Evolutionary conservation across 163 green algal genomes (phyloP).

Genomic region (Coccomyxa subellipsoidea): DNA sequence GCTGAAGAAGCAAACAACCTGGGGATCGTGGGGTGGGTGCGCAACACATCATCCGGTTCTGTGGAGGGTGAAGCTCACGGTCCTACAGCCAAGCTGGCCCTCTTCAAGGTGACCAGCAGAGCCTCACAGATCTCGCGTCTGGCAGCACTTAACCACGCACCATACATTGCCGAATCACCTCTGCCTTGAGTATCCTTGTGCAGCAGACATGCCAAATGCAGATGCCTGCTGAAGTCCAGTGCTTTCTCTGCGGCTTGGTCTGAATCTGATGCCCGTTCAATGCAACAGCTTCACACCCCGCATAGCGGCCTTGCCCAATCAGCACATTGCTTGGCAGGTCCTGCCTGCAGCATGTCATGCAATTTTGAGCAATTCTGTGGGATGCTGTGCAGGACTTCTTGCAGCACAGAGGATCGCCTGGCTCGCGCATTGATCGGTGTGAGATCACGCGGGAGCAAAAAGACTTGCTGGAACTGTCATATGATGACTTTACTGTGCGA

Average conservation of each 20-base stretch:
- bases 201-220: too few species aligned
- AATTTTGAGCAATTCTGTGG: background rate
- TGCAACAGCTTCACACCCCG: too few species aligned
- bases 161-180: too few species aligned
- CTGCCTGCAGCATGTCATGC: background rate
- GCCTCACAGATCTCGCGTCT: too few species aligned
- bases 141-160: too few species aligned
- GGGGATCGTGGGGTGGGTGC: slow-evolving; percentile 25
- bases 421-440: background rate
- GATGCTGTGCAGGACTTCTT: background rate
- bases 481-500: background rate
- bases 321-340: background rate
- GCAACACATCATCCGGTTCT: slow-evolving; percentile 22
- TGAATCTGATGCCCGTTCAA: too few species aligned
- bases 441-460: background rate
- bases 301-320: too few species aligned
- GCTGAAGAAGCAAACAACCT: slow-evolving; percentile 27
- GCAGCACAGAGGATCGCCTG: background rate
- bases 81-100: background rate
- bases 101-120: background rate
- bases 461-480: background rate
- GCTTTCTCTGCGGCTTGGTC: too few species aligned
- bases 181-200: too few species aligned
- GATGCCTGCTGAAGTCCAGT: too few species aligned
- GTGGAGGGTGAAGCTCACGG: slow-evolving; percentile 8